phyloP scores from a whole-genome alignment of 2,329 filamentous ascomycete species.

The Cordyceps pruinosa region DNA sequence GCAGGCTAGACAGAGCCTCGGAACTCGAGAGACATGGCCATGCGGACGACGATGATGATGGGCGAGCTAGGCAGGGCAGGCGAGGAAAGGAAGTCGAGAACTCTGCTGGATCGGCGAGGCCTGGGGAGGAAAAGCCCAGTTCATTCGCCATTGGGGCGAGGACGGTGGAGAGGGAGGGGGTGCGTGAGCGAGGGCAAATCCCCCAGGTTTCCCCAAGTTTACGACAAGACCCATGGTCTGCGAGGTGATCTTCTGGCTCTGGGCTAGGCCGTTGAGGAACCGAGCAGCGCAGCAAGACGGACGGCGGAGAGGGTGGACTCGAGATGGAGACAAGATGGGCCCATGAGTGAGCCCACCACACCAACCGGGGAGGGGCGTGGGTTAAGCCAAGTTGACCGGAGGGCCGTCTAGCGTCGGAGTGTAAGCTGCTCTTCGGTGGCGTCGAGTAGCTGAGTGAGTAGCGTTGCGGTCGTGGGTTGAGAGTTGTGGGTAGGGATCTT shows the following conservation, averaged over 20 bases:
- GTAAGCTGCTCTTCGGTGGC: conserved; percentile 6
- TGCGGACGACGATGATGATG: not conserved
- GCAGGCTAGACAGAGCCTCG: conserved; percentile 1
- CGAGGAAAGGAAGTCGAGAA: conserved; percentile 1
- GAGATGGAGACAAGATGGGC: not conserved
- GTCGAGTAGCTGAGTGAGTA: not conserved
- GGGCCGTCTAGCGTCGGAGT: not conserved
- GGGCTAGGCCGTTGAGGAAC: not conserved
- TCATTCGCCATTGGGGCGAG: not conserved
- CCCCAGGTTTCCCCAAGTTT: conserved; percentile 12
- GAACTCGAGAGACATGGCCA: not conserved
- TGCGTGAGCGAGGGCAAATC: conserved; percentile 1
- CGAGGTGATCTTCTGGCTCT: not conserved
- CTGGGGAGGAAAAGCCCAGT: not conserved
- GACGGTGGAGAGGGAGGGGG: not conserved
- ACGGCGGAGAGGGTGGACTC: not conserved
- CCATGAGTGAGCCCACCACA: not conserved
- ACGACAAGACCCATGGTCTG: not conserved
- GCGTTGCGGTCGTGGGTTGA: not conserved
- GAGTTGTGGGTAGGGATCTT: not conserved
- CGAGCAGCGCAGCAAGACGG: conserved; percentile 4
- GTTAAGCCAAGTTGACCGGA: not conserved
- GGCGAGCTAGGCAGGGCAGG: not conserved
- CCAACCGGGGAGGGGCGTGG: not conserved
- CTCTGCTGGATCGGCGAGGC: conserved; percentile 3